Evolutionary conservation across 371 early-diverging fungal genomes (phyloP), one percentile per base, ranked within the genome.

Genomic region (Mortierella sp.): DNA sequence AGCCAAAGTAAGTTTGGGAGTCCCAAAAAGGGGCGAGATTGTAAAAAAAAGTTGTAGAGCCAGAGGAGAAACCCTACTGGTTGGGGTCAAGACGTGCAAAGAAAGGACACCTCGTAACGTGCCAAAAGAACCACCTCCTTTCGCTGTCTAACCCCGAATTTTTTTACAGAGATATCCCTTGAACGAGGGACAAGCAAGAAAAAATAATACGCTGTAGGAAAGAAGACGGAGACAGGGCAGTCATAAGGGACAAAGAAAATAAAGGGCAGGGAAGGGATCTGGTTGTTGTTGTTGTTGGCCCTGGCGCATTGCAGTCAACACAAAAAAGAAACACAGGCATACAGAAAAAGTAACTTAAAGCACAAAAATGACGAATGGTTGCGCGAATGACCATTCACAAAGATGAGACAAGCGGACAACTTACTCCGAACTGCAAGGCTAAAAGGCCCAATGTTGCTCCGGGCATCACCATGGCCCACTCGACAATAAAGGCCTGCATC

Each of bases 381-480:
- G 32, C 58, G 18, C 35, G 4, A 60, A 12, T 4, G 60, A 32
- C 29, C 4, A 16, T 27, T 32, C 29, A 58, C n/a, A 58, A 29
- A 12, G 32, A 29, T 16, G 32, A 60, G 32, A 12, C 21, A 4
- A 51, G 21, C 16, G 51, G 51, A 4, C 32, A 29, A 80, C 80
- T 72, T 80, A 83, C 80, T 29, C 80, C 84, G 70, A 76, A 83
- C 35, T 80, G 80, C 41, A 80, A 48, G 3, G 72, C 79, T 49
- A 78, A 43, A 35, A 78, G 44, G 14, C 76, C 55, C 16, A 80
- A 49, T 11, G 68, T 55, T 32, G 72, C 68, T 14, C 72, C 63
- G 1, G 80, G 84, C 70, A 80, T 55, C n/a, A 80, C 49, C 41
- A 75, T 38, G 51, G 63, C 75, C 80, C 77, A 76, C 29, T 71